phyloP scores from a whole-genome alignment of 495 filamentous ascomycete genomes.

The Copromyces sp. region DNA sequence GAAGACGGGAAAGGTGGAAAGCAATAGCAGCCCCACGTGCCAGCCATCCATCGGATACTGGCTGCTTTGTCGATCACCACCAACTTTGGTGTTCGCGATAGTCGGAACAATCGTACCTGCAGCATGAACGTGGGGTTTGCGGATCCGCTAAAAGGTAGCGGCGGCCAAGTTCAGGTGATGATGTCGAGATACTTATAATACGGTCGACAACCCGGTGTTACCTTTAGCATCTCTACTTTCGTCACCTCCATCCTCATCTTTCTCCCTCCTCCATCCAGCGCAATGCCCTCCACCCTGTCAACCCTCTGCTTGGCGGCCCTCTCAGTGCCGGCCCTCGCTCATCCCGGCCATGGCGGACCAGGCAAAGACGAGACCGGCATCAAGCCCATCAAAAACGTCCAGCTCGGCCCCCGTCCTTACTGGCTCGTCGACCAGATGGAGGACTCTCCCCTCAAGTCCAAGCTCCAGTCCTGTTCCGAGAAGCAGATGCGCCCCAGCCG shows the following conservation, averaged over 20 bases:
- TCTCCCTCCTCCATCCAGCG: not conserved
- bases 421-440: constrained; percentile 52
- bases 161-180: not conserved
- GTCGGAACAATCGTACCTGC: not conserved
- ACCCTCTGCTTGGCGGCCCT: not conserved
- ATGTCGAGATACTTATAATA: not conserved
- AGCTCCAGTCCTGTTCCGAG: constrained; percentile 44
- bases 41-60: not conserved
- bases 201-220: not conserved
- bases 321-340: constrained; percentile 12
- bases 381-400: constrained; percentile 26
- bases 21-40: not conserved
- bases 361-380: constrained; percentile 9
- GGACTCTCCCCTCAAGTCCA: constrained; percentile 42
- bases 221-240: not conserved
- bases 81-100: too few species aligned
- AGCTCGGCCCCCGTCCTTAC: constrained; percentile 48
- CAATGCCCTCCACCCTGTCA: not conserved
- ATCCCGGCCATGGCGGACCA: constrained; percentile 6
- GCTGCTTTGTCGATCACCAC: not conserved
- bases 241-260: not conserved
- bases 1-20: not conserved
- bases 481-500: constrained; percentile 25
- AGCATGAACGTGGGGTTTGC: not conserved
- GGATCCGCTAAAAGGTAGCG: not conserved